Evolutionary conservation across 1,284 basidiomycete species (phyloP).

Genomic region (Ustilago loliicola): DNA sequence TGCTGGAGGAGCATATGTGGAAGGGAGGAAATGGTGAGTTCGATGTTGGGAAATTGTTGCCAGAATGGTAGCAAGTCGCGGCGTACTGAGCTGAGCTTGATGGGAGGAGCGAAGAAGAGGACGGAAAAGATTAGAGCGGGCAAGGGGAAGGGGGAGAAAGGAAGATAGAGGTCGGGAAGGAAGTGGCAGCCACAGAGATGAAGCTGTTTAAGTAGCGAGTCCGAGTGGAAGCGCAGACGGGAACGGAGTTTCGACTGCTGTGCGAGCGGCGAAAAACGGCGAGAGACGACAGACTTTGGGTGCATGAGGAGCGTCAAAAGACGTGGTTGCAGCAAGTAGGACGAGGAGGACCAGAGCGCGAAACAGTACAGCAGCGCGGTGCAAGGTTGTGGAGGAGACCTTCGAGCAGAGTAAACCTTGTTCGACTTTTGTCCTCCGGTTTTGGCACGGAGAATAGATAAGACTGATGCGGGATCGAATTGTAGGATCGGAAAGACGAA

Average conservation of each 20-base stretch:
- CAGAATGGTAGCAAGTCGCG: neutral
- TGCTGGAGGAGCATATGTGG: neutral
- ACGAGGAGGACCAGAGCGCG: neutral
- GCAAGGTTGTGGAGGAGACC: neutral
- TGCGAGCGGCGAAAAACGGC: neutral
- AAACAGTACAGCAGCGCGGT: neutral
- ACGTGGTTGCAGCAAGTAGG: neutral
- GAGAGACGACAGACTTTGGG: neutral
- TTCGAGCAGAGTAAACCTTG: neutral
- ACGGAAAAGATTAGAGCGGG: neutral
- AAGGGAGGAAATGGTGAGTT: neutral
- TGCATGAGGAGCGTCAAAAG: too few relatives aligned
- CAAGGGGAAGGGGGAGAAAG: neutral
- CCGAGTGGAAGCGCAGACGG: neutral
- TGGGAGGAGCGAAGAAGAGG: neutral
- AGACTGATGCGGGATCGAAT: neutral
- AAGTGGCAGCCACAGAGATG: neutral
- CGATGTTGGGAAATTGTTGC: neutral
- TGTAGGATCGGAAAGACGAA: neutral
- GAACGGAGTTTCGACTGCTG: conserved; percentile 3
- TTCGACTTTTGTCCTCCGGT: neutral
- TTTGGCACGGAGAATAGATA: conserved; percentile 4
- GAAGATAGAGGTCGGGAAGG: conserved; percentile 3
- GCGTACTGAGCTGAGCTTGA: conserved; percentile 1
- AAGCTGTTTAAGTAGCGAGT: conserved; percentile 11